phyloP scores from a whole-genome alignment of 176 grass and related monocot species.

The Eremochloa ophiuroides region DNA sequence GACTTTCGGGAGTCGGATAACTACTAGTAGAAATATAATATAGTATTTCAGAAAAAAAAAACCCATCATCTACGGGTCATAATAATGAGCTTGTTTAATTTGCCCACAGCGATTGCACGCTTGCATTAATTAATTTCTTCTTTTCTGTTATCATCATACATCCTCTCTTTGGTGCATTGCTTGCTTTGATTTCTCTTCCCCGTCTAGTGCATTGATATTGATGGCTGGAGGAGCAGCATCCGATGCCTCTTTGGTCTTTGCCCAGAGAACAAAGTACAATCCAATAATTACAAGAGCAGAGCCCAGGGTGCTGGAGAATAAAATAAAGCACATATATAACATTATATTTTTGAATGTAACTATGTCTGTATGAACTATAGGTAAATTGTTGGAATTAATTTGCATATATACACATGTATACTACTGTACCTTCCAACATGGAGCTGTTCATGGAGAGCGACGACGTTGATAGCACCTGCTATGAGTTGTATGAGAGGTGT shows the following conservation, averaged over 20 bases:
- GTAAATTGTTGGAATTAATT: too few relatives aligned
- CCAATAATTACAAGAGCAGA: conserved; percentile 50
- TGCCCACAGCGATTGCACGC: not conserved
- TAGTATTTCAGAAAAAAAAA: too few relatives aligned
- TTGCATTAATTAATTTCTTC: not conserved
- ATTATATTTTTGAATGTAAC: too few relatives aligned
- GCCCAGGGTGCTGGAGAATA: conserved; percentile 41
- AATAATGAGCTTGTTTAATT: not conserved
- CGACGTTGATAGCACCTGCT: conserved; percentile 55
- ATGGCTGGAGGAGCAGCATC: not conserved
- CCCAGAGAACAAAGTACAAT: conserved; percentile 74
- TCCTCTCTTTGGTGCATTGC: not conserved
- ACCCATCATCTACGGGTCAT: too few relatives aligned
- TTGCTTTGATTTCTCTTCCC: conserved; percentile 2
- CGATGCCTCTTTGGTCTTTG: conserved; percentile 53
- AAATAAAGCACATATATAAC: not conserved
- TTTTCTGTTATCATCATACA: not conserved
- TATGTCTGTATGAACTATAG: too few relatives aligned
- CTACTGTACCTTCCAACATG: conserved; percentile 54
- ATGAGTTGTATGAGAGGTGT: conserved; percentile 69
- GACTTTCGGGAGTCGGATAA: too few relatives aligned
- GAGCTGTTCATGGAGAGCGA: conserved; percentile 65
- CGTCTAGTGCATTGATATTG: not conserved
- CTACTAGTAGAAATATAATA: too few relatives aligned
- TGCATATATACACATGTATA: not conserved